Evolutionary conservation across 768 basidiomycete species (phyloP), one percentile per base, ranked within the genome.

Genomic region (Agrocybe pediades): DNA sequence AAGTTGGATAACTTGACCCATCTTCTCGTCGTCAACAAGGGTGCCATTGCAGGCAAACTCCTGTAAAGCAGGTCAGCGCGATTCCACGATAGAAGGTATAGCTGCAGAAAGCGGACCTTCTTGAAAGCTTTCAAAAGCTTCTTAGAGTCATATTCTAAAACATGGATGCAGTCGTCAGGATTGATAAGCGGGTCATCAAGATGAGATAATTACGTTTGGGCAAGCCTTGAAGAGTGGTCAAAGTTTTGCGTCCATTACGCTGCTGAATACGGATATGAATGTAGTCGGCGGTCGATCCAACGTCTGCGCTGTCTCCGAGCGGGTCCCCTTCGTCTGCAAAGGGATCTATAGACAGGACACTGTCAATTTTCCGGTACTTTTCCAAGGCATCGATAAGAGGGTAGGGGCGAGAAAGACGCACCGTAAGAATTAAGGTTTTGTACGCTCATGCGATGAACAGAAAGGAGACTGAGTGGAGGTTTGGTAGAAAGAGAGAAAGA

Each of bases 1-100:
- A 59, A 99, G 87, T 76, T 99, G 97, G 66, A 99, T 92, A 69
- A 99, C 92, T 76, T 95, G 83, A 52, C 97, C 97, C 77, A 93
- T 85, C 76, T 95, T 92, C 71, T 91, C 91, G 75, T 97, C 92
- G 49, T 95, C 91, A 60, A 97, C 91, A 63, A 99, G 84, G 46
- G 90, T 95, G 62, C 97, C 97, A 74, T 99, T 99, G 79, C 95
- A 98, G 60, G 95, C 95, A 63, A 98, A 97, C 80, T 97, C 93
- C 93, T 95, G 44, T 29, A 42, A 42, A 54, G 36, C 13, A 13
- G 2, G 25, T 50, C 25, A 42, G 25, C 24, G 33, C 20, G 21
- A 24, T 13, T 51, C 9, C 21, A 21, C 19, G 33, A 48, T 51
- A n/a, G 23, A 39, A 17, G 23, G 20, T 41, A 39, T 49, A 53